Evolutionary conservation across 257 asterid species (phyloP), one percentile per base, ranked within the genome.

Genomic region (Mentha longifolia): DNA sequence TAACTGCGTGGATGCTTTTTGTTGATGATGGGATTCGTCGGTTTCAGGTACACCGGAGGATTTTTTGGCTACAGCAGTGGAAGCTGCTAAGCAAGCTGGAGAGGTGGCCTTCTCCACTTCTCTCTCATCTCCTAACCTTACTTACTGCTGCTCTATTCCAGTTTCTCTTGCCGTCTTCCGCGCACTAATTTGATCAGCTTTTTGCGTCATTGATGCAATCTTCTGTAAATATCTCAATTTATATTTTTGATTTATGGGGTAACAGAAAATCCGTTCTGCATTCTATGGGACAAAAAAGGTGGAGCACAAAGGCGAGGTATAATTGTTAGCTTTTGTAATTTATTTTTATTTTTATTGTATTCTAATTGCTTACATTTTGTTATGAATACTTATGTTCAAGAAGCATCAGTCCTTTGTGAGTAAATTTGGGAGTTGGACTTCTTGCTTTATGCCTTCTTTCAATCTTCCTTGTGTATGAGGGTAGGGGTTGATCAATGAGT

Each of bases 291-390:
- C 85, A 33, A 91, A 88, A 86, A 77, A 70, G 47, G 92, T 91
- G 74, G 95, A 91, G 85, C 96, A 91, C 77, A 91, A 91, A 84
- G 95, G 97, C 75, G 69, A 30, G 95, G 97, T 91, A 76, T 68
- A 67, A 39, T 63, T 63, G 64, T 50, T 58, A 54, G 28, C 20
- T 64, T 42, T 7, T 57, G 5, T 9, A 6, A 3, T 11, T 43
- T 62, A 3, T 11, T 43, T 62, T 70, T 60, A 3, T 28, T 28
- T 45, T 62, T 7, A 37, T 59, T 61, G n/a, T 16, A 16, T 37
- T 62, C 20, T 19, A n/a, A 20, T 67, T 16, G 5, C 56, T 76
- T 43, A 9, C 28, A 54, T 52, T 33, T 76, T 45, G n/a, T 9
- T 37, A 22, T 31, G 66, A 22, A 55, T 63, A 22, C 22, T 59